Conservation (phyloP, 1,284 basidiomycete species). For the Naganishia liquefaciens region DNA sequence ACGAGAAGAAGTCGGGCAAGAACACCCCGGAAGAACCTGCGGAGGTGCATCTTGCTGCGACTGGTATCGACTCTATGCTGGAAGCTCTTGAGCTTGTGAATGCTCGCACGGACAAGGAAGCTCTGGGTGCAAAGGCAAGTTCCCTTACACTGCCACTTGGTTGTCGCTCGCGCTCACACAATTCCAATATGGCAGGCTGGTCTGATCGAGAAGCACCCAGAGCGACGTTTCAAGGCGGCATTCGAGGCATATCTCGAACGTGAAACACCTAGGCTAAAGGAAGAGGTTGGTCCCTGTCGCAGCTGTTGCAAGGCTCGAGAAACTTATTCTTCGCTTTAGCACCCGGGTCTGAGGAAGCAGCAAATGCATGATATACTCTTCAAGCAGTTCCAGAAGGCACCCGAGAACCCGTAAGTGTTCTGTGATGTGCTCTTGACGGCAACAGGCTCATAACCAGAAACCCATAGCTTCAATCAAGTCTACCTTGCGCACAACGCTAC, state of each 20-base stretch:
- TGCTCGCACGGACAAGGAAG: constrained; percentile 88
- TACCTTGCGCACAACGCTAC: constrained; percentile 75
- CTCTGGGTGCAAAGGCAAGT: constrained; percentile 62
- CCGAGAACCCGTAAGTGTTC: constrained; percentile 48
- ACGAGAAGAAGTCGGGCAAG: constrained; percentile 36
- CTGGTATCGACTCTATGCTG: constrained; percentile 87
- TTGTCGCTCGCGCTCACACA: too few species aligned
- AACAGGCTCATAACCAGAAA: neutral
- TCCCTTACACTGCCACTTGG: too few species aligned
- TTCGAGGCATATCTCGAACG: constrained; percentile 90
- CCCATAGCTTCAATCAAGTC: constrained; percentile 73
- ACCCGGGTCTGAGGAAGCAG: constrained; percentile 52
- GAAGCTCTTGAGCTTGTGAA: constrained; percentile 87
- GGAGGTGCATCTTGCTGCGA: constrained; percentile 72
- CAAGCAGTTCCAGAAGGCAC: constrained; percentile 54
- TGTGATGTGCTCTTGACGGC: neutral
- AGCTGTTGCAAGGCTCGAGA: neutral
- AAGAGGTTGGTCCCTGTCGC: constrained; percentile 60
- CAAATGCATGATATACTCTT: constrained; percentile 53
- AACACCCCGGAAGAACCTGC: constrained; percentile 49
- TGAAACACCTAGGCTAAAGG: constrained; percentile 74
- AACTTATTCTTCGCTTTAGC: constrained; percentile 35
- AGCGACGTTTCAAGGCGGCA: constrained; percentile 88
- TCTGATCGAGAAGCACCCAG: constrained; percentile 86
- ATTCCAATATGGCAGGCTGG: constrained; percentile 64